These are phyloP conservation scores for Alternaria brassicae DNA, from an alignment of 2,329 filamentous ascomycete species.

Conservation along the genomic window DNA sequence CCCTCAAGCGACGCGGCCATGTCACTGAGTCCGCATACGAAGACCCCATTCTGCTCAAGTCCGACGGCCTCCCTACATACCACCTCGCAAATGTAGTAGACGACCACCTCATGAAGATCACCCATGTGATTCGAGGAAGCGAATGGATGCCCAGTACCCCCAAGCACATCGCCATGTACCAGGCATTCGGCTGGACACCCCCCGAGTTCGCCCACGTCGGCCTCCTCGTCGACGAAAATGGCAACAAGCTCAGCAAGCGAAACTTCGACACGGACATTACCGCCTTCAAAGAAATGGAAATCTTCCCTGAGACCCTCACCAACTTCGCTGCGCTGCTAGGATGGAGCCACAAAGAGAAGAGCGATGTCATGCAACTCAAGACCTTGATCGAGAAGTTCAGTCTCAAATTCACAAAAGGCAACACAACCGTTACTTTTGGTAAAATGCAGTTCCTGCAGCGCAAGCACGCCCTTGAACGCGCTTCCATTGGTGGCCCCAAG, in stretches of 20 bases:
- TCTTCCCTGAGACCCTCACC: conserved; percentile 69
- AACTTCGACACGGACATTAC: conserved; percentile 70
- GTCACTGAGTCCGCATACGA: conserved; percentile 63
- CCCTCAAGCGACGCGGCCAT: conserved; percentile 48
- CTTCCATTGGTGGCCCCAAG: conserved; percentile 53
- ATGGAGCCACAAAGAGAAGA: conserved; percentile 74
- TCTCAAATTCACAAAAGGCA: conserved; percentile 88
- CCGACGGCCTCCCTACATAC: conserved; percentile 92
- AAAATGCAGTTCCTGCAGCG: conserved; percentile 84
- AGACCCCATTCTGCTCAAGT: conserved; percentile 90
- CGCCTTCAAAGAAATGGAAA: conserved; percentile 63
- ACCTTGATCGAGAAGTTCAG: conserved; percentile 79
- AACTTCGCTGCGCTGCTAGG: conserved; percentile 89
- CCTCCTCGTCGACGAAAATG: conserved; percentile 56
- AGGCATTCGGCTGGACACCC: conserved; percentile 58
- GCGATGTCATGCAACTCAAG: conserved; percentile 74
- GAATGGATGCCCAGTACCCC: conserved; percentile 98
- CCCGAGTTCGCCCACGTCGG: conserved; percentile 59
- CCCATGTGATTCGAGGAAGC: conserved; percentile 90
- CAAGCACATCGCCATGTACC: conserved; percentile 68
- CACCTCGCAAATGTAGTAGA: conserved; percentile 98
- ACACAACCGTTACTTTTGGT: conserved; percentile 79
- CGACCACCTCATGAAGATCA: conserved; percentile 94
- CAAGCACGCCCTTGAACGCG: conserved; percentile 65
- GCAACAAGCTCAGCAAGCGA: conserved; percentile 75